Evolutionary conservation across 768 basidiomycete species (phyloP), one percentile per base, ranked within the genome.

Genomic region (Collybiopsis confluens): DNA sequence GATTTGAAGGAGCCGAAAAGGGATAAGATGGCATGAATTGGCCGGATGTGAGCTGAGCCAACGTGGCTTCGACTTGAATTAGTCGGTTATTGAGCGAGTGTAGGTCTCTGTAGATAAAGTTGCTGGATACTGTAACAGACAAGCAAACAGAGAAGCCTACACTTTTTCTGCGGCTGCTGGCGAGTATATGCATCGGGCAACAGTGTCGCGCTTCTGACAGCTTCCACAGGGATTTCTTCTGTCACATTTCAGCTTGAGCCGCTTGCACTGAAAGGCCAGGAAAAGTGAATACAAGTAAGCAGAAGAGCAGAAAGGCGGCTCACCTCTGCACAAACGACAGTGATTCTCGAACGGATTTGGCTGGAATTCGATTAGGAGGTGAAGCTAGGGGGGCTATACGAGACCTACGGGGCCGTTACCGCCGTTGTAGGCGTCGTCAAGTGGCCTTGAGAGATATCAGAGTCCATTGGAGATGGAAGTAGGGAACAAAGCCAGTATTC

Each of bases 111-210:
- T 13, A 23, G 27, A 45, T 3, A 18, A 45, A 43, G 42, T 10
- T 35, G 42, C 44, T 37, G 27, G 18, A 27, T 54, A 40, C 23
- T 18, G 37, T 23, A 13, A 56, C 18, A 26, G 18, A 48, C 20
- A 35, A 20, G 6, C 59, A 43, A 47, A 37, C 36, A 59, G 56
- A 58, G 46, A 36, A 20, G 73, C 84, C 48, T 54, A 88, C 83
- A 92, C 84, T 79, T 92, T 92, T 71, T 92, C 90, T 16, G 88
- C 84, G 0, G 90, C 90, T 15, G 87, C 89, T 21, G 87, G 82
- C 0, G 89, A 88, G 65, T 91, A 91, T 4, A 86, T 75, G 61
- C 89, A 91, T 59, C 86, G 75, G 3, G 73, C 70, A 10, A 86
- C 78, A 0, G 87, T 89, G 62, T 89, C 86, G 56, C 90, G 85